Evolutionary conservation across 2,329 filamentous ascomycete genomes (phyloP).

Genomic region (Sphaerulina musiva): DNA sequence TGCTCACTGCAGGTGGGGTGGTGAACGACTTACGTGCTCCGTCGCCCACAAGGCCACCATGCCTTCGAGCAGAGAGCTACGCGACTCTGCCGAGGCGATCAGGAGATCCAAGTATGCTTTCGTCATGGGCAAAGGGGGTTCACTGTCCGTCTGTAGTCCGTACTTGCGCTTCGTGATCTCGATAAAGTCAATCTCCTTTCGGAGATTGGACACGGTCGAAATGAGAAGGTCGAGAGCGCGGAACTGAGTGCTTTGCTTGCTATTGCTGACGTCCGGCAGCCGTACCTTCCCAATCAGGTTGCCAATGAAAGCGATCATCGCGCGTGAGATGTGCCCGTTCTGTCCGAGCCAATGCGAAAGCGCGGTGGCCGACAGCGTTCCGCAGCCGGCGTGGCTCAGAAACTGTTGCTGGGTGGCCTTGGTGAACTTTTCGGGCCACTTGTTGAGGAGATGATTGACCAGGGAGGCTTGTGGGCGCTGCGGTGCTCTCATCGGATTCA

Average conservation of each 20-base stretch:
- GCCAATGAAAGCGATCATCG: conserved; percentile 62
- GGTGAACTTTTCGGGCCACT: conserved; percentile 43
- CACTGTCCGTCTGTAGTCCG: conserved; percentile 46
- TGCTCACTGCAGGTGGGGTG: background rate
- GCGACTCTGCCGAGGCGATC: conserved; percentile 49
- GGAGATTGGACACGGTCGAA: conserved; percentile 59
- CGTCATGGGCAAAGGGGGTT: conserved; percentile 45
- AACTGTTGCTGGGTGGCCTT: conserved; percentile 61
- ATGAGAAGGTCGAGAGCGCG: conserved; percentile 57
- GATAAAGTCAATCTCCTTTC: conserved; percentile 62
- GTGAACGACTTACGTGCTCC: conserved; percentile 48
- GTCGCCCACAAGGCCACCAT: conserved; percentile 72
- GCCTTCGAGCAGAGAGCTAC: conserved; percentile 56
- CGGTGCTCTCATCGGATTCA: conserved; percentile 18
- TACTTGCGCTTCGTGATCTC: conserved; percentile 57
- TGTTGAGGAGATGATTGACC: conserved; percentile 52
- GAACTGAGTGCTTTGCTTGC: conserved; percentile 46
- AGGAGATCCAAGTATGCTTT: conserved; percentile 54
- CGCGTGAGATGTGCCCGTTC: conserved; percentile 64
- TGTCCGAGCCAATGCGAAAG: conserved; percentile 64
- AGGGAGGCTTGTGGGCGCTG: conserved; percentile 42
- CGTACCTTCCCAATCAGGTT: conserved; percentile 57
- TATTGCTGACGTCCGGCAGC: conserved; percentile 44
- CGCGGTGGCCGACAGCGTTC: conserved; percentile 50
- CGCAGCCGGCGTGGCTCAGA: conserved; percentile 57